phyloP scores from a whole-genome alignment of 805 yeast species.

The Wickerhamomyces ciferrii region DNA sequence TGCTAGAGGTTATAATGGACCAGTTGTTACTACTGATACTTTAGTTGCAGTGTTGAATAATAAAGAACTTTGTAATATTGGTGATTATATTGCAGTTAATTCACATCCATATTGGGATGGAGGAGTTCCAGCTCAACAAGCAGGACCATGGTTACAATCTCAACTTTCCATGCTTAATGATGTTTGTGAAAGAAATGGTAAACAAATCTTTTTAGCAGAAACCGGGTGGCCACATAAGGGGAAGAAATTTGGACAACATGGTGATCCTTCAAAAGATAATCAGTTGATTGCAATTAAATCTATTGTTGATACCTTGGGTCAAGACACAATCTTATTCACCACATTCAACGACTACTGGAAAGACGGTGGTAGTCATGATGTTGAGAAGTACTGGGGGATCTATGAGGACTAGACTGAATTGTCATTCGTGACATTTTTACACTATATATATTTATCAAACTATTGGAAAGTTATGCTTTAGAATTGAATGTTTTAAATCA shows the following conservation, averaged over 20 bases:
- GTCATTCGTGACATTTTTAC: too few relatives aligned
- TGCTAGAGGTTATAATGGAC: conserved; percentile 41
- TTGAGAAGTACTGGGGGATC: conserved; percentile 10
- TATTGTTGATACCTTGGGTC: conserved; percentile 48
- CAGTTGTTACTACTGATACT: conserved; percentile 55
- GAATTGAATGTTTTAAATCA: not conserved
- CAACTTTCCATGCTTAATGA: conserved; percentile 38
- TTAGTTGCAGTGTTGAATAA: conserved; percentile 45
- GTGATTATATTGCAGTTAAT: conserved; percentile 58
- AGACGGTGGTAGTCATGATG: conserved; percentile 19
- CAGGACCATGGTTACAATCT: conserved; percentile 45
- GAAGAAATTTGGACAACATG: conserved; percentile 37
- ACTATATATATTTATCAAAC: too few relatives aligned
- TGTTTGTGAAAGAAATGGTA: conserved; percentile 37
- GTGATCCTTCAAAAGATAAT: conserved; percentile 46
- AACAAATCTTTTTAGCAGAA: conserved; percentile 47
- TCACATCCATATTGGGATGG: conserved; percentile 63
- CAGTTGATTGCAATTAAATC: conserved; percentile 54
- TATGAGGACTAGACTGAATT: not conserved
- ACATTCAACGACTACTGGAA: conserved; percentile 74
- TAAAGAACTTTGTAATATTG: conserved; percentile 41
- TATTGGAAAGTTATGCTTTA: not conserved
- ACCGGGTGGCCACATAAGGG: conserved; percentile 66
- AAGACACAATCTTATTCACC: conserved; percentile 57
- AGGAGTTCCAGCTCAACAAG: conserved; percentile 38